Evolutionary conservation across 192 early-diverging fungal species (phyloP).

Genomic region (Podila epicladia): DNA sequence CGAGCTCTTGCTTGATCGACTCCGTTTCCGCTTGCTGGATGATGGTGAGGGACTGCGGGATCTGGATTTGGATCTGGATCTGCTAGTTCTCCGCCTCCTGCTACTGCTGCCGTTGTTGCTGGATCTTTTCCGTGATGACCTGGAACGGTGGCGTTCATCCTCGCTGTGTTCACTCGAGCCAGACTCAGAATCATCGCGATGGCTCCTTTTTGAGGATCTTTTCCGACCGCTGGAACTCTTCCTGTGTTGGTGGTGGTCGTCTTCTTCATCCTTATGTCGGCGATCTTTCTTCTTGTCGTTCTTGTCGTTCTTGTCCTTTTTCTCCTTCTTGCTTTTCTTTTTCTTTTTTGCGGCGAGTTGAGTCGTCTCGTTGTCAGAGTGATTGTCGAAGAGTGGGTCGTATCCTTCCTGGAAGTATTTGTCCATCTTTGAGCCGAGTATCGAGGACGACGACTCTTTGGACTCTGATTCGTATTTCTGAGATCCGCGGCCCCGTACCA

Average conservation of each 20-base stretch:
- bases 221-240: too few species aligned
- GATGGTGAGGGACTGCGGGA: not conserved
- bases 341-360: conserved; percentile 9
- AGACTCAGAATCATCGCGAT: not conserved
- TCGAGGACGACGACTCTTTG: conserved; percentile 11
- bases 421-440: conserved; percentile 61
- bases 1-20: not conserved
- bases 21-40: not conserved
- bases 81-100: conserved; percentile 3
- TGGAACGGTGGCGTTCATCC: not conserved
- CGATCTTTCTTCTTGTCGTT: conserved; percentile 19
- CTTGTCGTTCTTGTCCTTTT: conserved; percentile 21
- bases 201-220: conserved; percentile 1
- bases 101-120: not conserved
- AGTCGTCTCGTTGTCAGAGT: conserved; percentile 33
- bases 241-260: not conserved
- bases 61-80: not conserved
- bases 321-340: conserved; percentile 28
- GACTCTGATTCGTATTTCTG: conserved; percentile 3
- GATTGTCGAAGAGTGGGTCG: conserved; percentile 56
- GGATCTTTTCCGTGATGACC: not conserved
- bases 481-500: conserved; percentile 17
- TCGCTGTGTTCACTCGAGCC: not conserved
- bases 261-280: not conserved
- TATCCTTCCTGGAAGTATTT: conserved; percentile 64